Evolutionary conservation across 2,329 filamentous ascomycete species (phyloP), one percentile per base, ranked within the genome.

Genomic region (Epichloe aotearoae): DNA sequence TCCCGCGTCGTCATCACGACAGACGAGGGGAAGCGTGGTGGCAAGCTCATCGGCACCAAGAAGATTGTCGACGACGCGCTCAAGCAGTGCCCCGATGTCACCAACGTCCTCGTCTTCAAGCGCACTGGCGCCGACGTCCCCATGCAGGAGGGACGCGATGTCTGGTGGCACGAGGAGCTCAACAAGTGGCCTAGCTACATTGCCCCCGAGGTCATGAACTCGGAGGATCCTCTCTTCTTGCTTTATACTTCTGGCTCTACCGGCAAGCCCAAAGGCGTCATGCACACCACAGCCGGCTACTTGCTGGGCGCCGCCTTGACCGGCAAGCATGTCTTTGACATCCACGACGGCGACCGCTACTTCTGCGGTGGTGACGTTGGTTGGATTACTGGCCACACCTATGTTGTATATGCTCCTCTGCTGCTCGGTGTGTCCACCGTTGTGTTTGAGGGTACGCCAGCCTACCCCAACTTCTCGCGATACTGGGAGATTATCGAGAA

Each of bases 401-500:
- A 98, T 62, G 91, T 97, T 51, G 91, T 98, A 39, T 98, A 98
- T 65, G 89, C 93, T 11, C 93, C 93, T 56, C 77, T 98, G 49
- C 76, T 98, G 44, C 82, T 97, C 46, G 93, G 93, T 73, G 86
- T 95, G 55, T 82, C 91, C 10, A 97, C 91, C 0, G 88, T 98
- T 17, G 91, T 98, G 33, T 98, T 97, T 60, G 93, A 98, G 73
- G 94, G 93, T 59, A 98, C 93, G 3, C 93, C 93, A 0, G 91
- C 91, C 47, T 97, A 97, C 68, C 93, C 93, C 61, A 85, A 94
- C 75, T 98, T 96, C 75, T 96, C 91, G 52, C 82, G 93, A 59
- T 98, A 98, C 75, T 98, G 93, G 93, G 90, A 97, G 58, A 93
- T 97, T 49, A 91, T 97, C 67, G 88, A 90, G 61, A 88, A 94